Evolutionary conservation across 495 filamentous ascomycete species (phyloP).

Genomic region (Podospora comata): DNA sequence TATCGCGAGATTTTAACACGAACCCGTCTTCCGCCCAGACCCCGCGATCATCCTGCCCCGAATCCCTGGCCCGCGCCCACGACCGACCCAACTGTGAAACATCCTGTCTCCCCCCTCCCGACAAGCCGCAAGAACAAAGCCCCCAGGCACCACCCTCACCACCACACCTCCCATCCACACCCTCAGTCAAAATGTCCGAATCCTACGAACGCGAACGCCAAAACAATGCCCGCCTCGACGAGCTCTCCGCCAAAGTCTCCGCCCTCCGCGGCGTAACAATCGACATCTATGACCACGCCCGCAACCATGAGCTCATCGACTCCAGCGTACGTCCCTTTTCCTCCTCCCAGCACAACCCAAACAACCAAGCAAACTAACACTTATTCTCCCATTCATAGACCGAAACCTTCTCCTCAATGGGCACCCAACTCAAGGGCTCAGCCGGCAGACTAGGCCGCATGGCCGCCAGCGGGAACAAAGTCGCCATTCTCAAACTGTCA

Average conservation of each 20-base stretch:
- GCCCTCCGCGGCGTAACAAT: constrained; percentile 95
- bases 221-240: constrained; percentile 92
- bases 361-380: too few species aligned
- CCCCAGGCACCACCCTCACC: background rate
- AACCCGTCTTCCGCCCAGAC: background rate
- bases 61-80: background rate
- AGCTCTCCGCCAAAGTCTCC: constrained; percentile 84
- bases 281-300: constrained; percentile 94
- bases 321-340: constrained; percentile 59
- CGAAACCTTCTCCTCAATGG: constrained; percentile 60
- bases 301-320: constrained; percentile 82
- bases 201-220: constrained; percentile 94
- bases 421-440: constrained; percentile 71
- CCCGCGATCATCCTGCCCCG: background rate
- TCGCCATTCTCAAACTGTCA: constrained; percentile 83
- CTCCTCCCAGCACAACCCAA: background rate
- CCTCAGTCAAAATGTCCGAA: constrained; percentile 67
- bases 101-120: background rate
- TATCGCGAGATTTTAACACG: background rate
- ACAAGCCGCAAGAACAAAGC: background rate
- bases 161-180: constrained; percentile 9
- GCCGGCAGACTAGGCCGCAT: constrained; percentile 84
- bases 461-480: constrained; percentile 85
- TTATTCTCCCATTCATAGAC: constrained; percentile 28
- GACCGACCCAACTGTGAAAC: background rate